Evolutionary conservation across 441 rosid species (phyloP), one percentile per base, ranked within the genome.

Genomic region (Jatropha podagrica): DNA sequence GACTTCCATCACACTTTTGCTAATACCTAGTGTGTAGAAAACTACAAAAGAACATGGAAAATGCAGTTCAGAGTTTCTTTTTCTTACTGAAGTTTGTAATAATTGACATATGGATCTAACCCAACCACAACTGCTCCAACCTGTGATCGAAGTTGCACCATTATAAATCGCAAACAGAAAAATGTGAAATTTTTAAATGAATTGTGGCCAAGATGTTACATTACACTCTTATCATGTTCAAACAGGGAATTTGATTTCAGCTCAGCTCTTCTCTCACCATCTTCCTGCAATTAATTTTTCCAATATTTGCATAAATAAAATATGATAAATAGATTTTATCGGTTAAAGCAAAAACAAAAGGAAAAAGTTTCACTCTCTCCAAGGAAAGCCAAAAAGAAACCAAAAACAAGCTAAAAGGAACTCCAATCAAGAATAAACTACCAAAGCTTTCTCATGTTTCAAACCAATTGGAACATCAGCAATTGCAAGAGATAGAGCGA

Each of bases 61-160:
- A 69, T 44, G 66, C 46, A 61, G 77, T 17, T 52, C 60, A 77
- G 79, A 73, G 61, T 67, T 71, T 76, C 97, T 83, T 86, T 67
- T 71, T 76, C 97, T 83, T 86, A 90, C 98, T 89, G 97, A 79
- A 93, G 98, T 86, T 95, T 95, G 85, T 88, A 93, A 80, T 88
- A 95, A 87, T 95, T 95, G 71, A 93, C 87, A 63, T 72, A 66
- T 38, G 96, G 96, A 76, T 93, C 98, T 71, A 90, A 59, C 74
- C 99, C 97, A 65, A 92, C 98, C 74, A 93, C 96, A 73, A 95
- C 97, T 42, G 98, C 99, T 83, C 99, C 99, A 70, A 92, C 99
- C 98, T 91, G 86, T 18, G 78, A 68, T 37, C 13, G 18, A 55
- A 73, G 71, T 74, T 64, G 76, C 80, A 76, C 71, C 70, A 60